Base-by-base conservation (phyloP, 148 eudicot genomes). In the Rhododendron ovatum region DNA sequence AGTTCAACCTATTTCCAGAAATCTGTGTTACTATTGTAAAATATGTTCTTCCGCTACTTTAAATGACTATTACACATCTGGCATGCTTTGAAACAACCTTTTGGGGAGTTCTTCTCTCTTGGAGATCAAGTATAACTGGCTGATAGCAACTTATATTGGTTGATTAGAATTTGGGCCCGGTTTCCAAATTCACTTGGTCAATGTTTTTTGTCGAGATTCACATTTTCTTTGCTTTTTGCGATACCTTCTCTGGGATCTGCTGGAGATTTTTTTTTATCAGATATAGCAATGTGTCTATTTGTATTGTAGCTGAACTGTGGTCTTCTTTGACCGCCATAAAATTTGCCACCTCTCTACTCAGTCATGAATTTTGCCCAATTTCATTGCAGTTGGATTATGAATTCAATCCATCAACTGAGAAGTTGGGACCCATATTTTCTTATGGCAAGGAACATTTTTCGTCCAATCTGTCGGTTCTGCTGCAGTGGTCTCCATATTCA, bases 401-500 rank as follows among this genome's bases (percentile, higher is more conserved):
- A 84, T 85, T 89, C 86, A 86, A 91, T 85, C 80, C 41, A 81
- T 87, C 88, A 74, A 91, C 87, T 67, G 86, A 83, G 30, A 87
- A 84, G 35, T 89, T 88, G 47, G 90, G 88, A 81, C 91, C 96
- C 84, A 84, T 92, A 45, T 59, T 81, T 84, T 88, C 75, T 83
- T 39, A 88, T 86, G 91, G 91, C 18, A 43, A 57, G 86, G 91
- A 88, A 71, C 87, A 87, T 85, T 92, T 91, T 51, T 82, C 79
- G 17, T 86, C 89, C 39, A 92, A 91, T 87, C 48, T 92, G 50
- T 90, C 92, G 37, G 87, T 90, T 78, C 85, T 93, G 71, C 84
- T 92, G 85, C 88, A 91, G 84, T 93, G 96, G 96, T 93, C 96
- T 24, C 94, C 96, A 39, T 93, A 85, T 91, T 89, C 91, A 82